These are phyloP conservation scores for Colletotrichum graminicola DNA, from an alignment of 2,329 filamentous ascomycete species.

Conservation along the genomic window DNA sequence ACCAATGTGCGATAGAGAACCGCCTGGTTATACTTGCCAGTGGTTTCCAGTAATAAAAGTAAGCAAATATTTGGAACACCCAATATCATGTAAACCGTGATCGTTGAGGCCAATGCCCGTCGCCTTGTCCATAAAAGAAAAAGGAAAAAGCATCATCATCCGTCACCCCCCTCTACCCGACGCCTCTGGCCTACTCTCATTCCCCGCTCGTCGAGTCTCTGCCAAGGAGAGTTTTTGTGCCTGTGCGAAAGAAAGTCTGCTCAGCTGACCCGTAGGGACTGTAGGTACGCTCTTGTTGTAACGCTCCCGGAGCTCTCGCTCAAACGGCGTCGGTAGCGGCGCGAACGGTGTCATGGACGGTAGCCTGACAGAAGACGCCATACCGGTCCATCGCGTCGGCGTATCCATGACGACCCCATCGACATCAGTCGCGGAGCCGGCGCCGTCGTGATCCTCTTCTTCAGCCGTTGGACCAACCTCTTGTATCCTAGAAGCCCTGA, in stretches of 20 bases:
- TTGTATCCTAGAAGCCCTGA: slow-evolving; percentile 23
- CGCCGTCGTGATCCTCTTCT: slow-evolving; percentile 38
- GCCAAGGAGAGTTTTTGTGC: slow-evolving; percentile 26
- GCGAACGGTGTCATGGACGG: slow-evolving; percentile 59
- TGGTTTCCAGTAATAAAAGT: slow-evolving; percentile 2
- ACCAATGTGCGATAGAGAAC: background rate
- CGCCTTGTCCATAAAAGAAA: background rate
- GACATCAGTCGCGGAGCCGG: slow-evolving; percentile 19
- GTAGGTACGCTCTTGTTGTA: slow-evolving; percentile 32
- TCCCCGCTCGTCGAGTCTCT: slow-evolving; percentile 8
- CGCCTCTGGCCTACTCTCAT: background rate
- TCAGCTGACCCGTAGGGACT: slow-evolving; percentile 12
- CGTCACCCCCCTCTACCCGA: background rate
- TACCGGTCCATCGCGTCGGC: slow-evolving; percentile 61
- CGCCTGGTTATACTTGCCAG: slow-evolving; percentile 6
- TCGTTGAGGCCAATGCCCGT: background rate
- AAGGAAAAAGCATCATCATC: background rate
- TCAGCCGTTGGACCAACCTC: slow-evolving; percentile 21
- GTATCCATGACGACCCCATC: slow-evolving; percentile 50
- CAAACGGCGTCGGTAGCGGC: slow-evolving; percentile 59
- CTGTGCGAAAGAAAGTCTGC: slow-evolving; percentile 34
- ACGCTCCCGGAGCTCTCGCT: slow-evolving; percentile 50
- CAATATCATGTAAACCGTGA: background rate
- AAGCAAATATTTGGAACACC: background rate
- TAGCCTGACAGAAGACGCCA: slow-evolving; percentile 53